phyloP scores from a whole-genome alignment of 2,329 filamentous ascomycete genomes.

The Ceratocystis colombiana region DNA sequence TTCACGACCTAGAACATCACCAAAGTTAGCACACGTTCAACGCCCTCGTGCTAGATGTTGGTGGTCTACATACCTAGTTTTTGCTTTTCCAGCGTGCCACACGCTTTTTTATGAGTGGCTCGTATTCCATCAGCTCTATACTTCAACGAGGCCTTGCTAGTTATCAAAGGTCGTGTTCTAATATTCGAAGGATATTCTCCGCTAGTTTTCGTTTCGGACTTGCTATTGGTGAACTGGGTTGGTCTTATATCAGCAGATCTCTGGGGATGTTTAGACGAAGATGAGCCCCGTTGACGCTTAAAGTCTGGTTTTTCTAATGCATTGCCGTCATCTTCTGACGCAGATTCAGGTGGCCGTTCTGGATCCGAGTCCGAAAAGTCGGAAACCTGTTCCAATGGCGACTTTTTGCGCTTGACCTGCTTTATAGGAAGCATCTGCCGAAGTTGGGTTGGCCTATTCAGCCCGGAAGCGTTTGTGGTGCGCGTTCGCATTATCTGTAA shows the following conservation, averaged over 20 bases:
- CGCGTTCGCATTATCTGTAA: background rate
- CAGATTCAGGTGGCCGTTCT: background rate
- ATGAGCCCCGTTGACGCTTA: background rate
- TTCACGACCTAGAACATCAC: background rate
- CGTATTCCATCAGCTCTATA: background rate
- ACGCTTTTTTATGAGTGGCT: background rate
- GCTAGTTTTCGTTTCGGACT: background rate
- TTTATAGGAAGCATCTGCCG: background rate
- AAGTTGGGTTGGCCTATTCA: background rate
- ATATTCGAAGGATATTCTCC: background rate
- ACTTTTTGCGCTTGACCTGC: slow-evolving; percentile 11
- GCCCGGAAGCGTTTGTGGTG: background rate
- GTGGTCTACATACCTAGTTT: background rate
- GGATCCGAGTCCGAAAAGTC: slow-evolving; percentile 6
- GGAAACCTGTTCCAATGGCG: background rate
- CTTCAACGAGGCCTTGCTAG: background rate
- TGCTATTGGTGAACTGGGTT: background rate
- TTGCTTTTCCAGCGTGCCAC: background rate
- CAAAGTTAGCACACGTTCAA: background rate
- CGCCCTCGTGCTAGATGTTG: background rate
- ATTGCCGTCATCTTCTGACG: background rate
- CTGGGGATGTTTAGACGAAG: background rate
- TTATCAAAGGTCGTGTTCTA: background rate
- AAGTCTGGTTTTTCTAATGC: background rate
- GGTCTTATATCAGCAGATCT: slow-evolving; percentile 8